Base-by-base conservation (phyloP, 441 rosid genomes). In the Populus tomentosa region DNA sequence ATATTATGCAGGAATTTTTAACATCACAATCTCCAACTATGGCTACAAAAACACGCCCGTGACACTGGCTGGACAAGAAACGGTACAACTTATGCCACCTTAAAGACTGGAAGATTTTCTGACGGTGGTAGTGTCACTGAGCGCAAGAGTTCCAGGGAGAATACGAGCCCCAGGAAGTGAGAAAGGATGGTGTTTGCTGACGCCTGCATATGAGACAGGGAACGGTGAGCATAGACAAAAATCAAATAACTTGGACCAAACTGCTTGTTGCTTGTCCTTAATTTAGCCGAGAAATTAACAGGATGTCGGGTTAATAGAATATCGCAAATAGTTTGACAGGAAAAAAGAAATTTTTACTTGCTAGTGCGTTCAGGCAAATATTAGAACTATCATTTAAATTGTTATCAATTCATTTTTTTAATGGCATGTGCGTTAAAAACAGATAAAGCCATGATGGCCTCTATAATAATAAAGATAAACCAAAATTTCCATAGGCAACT, bases 181-280 rank as follows among this genome's bases (percentile, higher is more conserved):
- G 99, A 92, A 24, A 96, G 96, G 83, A 93, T 85, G 0, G 98
- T 91, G 85, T 94, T 94, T 36, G 96, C 98, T 2, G 98, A 91
- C 74, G 99, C 99, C 99, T 96, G 88, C 89, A 88, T 32, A 66
- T 72, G 26, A 62, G 6, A 59, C 30, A 68, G n/a, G 6, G 21
- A 50, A 23, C 6, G 3, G 77, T 53, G 53, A 79, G 53, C 10
- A 61, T 1, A 24, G 64, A 66, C 5, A 5, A 64, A n/a, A 73
- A 77, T 70, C 21, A 69, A 16, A n/a, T 33, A 56, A 62, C 20
- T 61, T n/a, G 28, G 65, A 23, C 28, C 28, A 56, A 56, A 56
- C n/a, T 56, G 23, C n/a, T 18, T 11, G 8, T 23, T 20, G 4
- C 16, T 2, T 40, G 20, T 23, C 14, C 14, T 10, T 2, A 6